These are phyloP conservation scores for Russula lepida DNA, from an alignment of 768 basidiomycete genomes.

Conservation along the genomic window DNA sequence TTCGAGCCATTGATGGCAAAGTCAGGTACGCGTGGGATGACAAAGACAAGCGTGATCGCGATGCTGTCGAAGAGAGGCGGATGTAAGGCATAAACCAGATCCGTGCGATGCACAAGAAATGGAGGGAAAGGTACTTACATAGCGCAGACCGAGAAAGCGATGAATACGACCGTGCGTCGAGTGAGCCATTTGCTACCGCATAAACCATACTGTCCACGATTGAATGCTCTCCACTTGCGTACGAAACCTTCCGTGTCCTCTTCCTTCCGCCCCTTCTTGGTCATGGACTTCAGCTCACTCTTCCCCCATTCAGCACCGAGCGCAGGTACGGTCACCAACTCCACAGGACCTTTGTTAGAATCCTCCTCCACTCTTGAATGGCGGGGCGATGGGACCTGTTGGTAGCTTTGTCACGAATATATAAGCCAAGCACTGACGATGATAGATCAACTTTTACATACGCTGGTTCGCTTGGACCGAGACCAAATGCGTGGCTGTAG, in stretches of 20 bases:
- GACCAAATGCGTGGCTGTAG: conserved; percentile 58
- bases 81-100: not conserved
- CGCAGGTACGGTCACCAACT: conserved; percentile 87
- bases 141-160: conserved; percentile 51
- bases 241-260: conserved; percentile 44
- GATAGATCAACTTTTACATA: conserved; percentile 28
- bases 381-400: conserved; percentile 13
- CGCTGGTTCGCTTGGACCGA: conserved; percentile 35
- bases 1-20: conserved; percentile 51
- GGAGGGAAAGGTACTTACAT: conserved; percentile 34
- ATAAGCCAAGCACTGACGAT: conserved; percentile 9
- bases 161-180: conserved; percentile 59
- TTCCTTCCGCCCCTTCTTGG: conserved; percentile 60
- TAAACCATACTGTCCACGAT: conserved; percentile 67
- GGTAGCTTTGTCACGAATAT: conserved; percentile 13
- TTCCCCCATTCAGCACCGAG: conserved; percentile 87
- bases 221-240: conserved; percentile 67
- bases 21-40: conserved; percentile 73
- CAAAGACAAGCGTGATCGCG: conserved; percentile 65
- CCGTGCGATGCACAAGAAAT: not conserved
- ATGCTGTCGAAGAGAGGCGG: conserved; percentile 33
- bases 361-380: conserved; percentile 33
- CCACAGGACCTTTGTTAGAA: conserved; percentile 45
- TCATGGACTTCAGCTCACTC: conserved; percentile 69
- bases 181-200: conserved; percentile 72